Evolutionary conservation across 192 early-diverging fungal genomes (phyloP).

Genomic region (Allomyces javanicus): DNA sequence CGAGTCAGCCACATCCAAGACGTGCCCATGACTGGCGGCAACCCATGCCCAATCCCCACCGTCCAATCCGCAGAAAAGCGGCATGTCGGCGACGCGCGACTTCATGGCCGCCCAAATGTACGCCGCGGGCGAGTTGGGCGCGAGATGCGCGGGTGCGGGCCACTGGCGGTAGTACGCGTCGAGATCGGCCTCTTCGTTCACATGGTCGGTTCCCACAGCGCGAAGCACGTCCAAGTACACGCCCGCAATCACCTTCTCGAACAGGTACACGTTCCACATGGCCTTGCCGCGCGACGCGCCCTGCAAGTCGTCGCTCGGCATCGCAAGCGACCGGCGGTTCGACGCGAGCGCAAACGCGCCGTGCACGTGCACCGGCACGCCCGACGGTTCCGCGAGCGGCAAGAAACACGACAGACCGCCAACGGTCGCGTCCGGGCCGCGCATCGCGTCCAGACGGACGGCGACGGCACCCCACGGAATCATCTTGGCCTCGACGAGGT

Average conservation of each 20-base stretch:
- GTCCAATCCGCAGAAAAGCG: no score
- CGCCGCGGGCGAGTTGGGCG: no score
- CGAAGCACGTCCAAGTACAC: slow-evolving; percentile 9
- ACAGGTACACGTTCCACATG: slow-evolving; percentile 12
- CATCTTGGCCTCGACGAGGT: slow-evolving; percentile 7
- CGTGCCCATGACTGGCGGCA: no score
- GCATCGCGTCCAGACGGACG: slow-evolving; percentile 1
- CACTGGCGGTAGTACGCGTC: no score
- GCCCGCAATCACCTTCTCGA: slow-evolving; percentile 5
- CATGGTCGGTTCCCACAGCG: not conserved
- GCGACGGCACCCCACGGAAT: slow-evolving; percentile 20
- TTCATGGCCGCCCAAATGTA: no score
- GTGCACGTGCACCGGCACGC: slow-evolving; percentile 16
- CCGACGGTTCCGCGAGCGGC: slow-evolving; percentile 11
- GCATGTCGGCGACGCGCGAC: no score
- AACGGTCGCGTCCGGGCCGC: not conserved
- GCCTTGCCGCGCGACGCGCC: slow-evolving; percentile 12
- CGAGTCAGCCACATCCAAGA: no score
- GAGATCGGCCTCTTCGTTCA: no score
- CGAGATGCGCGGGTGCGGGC: no score
- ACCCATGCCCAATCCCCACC: no score
- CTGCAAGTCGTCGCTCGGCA: not conserved
- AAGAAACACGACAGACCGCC: slow-evolving; percentile 17
- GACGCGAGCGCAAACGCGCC: slow-evolving; percentile 17
- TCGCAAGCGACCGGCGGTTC: slow-evolving; percentile 16